Evolutionary conservation across 2,329 filamentous ascomycete species (phyloP).

Genomic region (Cladosporium halotolerans): DNA sequence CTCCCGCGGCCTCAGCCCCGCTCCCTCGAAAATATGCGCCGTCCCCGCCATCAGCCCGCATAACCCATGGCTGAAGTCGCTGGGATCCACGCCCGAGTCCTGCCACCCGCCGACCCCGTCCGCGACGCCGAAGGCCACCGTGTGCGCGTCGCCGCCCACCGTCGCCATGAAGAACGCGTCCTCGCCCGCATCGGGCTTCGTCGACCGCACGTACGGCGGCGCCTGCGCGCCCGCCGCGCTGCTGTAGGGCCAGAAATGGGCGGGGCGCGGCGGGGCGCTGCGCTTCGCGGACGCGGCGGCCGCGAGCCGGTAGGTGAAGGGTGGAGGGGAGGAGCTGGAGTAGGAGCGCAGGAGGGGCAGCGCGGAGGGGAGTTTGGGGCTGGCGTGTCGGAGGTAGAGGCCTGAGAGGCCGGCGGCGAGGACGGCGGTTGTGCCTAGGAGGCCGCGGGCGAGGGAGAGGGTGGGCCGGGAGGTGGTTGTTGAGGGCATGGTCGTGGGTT

Average conservation of each 20-base stretch:
- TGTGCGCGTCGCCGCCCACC: conserved; percentile 59
- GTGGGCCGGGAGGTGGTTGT: not conserved
- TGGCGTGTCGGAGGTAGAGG: conserved; percentile 8
- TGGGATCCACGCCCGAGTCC: conserved; percentile 85
- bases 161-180: conserved; percentile 90
- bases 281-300: conserved; percentile 32
- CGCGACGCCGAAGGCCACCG: conserved; percentile 79
- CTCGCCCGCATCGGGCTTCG: conserved; percentile 70
- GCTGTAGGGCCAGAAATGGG: conserved; percentile 41
- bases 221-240: conserved; percentile 30
- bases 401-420: conserved; percentile 11
- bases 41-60: conserved; percentile 80
- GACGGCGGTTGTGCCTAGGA: conserved; percentile 11
- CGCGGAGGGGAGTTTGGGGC: conserved; percentile 2
- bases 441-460: conserved; percentile 7
- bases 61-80: conserved; percentile 88
- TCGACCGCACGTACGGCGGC: conserved; percentile 41
- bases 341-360: conserved; percentile 7
- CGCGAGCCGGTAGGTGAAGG: conserved; percentile 33
- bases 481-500: too few species aligned
- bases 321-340: conserved; percentile 4
- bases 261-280: conserved; percentile 26
- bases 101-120: conserved; percentile 96
- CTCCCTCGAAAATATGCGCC: conserved; percentile 37
- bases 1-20: conserved; percentile 46